These are phyloP conservation scores for Uronychia binucleata DNA, from an alignment of 73 alveolate species.

Conservation along the genomic window DNA sequence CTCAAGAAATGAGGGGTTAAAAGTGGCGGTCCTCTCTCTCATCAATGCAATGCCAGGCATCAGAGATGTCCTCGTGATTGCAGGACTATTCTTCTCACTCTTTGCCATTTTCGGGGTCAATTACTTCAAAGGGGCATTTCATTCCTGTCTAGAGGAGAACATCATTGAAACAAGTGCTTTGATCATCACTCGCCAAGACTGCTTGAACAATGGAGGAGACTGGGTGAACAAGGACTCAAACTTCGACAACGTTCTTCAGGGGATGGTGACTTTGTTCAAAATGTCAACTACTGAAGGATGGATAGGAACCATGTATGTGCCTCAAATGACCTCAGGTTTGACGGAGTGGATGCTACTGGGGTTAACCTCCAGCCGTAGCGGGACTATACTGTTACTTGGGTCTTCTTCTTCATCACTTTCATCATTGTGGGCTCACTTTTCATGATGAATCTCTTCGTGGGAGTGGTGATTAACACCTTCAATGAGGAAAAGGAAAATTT, in stretches of 20 bases:
- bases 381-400: not conserved
- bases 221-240: constrained; percentile 34
- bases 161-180: not conserved
- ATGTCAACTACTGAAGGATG: constrained; percentile 51
- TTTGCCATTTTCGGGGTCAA: constrained; percentile 55
- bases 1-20: constrained; percentile 43
- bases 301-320: not conserved
- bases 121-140: constrained; percentile 36
- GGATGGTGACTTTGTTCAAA: constrained; percentile 25
- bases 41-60: constrained; percentile 41
- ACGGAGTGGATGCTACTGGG: constrained; percentile 53
- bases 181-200: constrained; percentile 7
- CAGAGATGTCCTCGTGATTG: constrained; percentile 36
- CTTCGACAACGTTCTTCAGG: constrained; percentile 41
- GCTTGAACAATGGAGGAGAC: constrained; percentile 31
- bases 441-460: constrained; percentile 37
- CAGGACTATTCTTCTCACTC: constrained; percentile 21
- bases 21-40: constrained; percentile 33
- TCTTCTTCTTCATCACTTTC: constrained; percentile 24
- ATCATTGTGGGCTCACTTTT: constrained; percentile 37
- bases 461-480: constrained; percentile 36
- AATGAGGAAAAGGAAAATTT: constrained; percentile 30
- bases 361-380: constrained; percentile 14
- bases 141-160: not conserved
- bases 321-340: not conserved